phyloP scores from a whole-genome alignment of 352 stramenopile species.

The Globisporangium paroecandrum region DNA sequence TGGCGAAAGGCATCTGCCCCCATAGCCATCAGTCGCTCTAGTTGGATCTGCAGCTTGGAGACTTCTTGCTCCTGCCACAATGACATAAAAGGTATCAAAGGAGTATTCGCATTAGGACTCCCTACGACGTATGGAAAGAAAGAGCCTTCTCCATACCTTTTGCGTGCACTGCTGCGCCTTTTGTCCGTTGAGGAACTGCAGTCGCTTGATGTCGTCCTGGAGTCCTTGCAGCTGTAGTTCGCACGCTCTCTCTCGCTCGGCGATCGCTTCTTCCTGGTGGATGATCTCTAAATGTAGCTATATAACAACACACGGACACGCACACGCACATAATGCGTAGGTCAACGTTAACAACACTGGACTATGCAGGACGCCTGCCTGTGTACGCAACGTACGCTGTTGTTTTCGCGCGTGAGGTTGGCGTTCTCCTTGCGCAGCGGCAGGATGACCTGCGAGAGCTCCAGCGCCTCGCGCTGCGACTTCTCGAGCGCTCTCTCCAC shows the following conservation, averaged over 20 bases:
- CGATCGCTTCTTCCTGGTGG: constrained; percentile 73
- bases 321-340: not conserved
- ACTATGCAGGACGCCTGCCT: not conserved
- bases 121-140: not conserved
- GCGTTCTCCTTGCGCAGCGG: constrained; percentile 78
- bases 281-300: constrained; percentile 79
- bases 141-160: constrained; percentile 28
- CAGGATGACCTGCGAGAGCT: constrained; percentile 64
- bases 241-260: constrained; percentile 58
- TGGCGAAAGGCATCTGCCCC: constrained; percentile 22
- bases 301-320: not conserved
- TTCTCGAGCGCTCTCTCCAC: constrained; percentile 47
- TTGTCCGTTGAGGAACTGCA: constrained; percentile 67
- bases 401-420: constrained; percentile 70
- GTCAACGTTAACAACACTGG: too few relatives aligned
- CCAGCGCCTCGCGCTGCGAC: constrained; percentile 53
- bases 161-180: constrained; percentile 45
- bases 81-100: constrained; percentile 2
- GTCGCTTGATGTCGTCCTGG: constrained; percentile 63
- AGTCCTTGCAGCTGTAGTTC: constrained; percentile 65
- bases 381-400: constrained; percentile 40
- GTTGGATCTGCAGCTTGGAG: constrained; percentile 56
- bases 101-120: not conserved
- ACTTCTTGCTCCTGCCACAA: constrained; percentile 53
- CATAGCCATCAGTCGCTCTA: constrained; percentile 50